Conservation (phyloP, 139 green algal species). For the Marvania coccoides region DNA sequence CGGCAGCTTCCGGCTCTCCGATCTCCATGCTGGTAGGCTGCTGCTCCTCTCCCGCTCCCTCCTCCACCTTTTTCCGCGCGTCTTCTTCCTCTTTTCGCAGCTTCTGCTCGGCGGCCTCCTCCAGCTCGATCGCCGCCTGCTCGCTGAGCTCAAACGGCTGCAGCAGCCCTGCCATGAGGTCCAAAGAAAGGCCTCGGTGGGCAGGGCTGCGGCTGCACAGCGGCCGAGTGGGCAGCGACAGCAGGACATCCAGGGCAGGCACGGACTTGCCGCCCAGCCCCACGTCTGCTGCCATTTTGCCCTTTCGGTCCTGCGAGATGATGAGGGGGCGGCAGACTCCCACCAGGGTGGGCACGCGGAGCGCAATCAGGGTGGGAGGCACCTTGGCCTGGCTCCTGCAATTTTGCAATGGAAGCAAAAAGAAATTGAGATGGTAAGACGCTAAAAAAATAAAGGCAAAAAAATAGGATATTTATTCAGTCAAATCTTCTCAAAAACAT, state of each 20-base stretch:
- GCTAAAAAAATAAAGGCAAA: no score
- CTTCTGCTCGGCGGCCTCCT: background rate
- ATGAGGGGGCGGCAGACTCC: background rate
- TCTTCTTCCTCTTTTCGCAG: background rate
- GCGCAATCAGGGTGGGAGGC: slow-evolving; percentile 41
- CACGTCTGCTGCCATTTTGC: no score
- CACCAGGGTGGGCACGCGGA: slow-evolving; percentile 27
- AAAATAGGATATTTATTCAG: no score
- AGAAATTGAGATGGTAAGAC: no score
- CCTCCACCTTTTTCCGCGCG: background rate
- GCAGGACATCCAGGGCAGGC: slow-evolving; percentile 1
- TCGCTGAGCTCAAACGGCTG: slow-evolving; percentile 12
- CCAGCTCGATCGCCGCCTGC: background rate
- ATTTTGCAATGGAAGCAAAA: no score
- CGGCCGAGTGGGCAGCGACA: slow-evolving; percentile 45
- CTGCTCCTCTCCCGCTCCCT: slow-evolving; percentile 8
- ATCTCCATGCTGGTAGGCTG: background rate
- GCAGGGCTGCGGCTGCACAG: slow-evolving; percentile 39
- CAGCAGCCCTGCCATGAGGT: slow-evolving; percentile 50
- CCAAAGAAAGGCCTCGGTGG: slow-evolving; percentile 52
- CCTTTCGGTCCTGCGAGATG: slow-evolving; percentile 7
- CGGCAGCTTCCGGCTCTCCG: background rate
- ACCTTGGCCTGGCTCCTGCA: slow-evolving; percentile 41
- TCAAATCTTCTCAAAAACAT: no score
- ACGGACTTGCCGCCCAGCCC: slow-evolving; percentile 27